Evolutionary conservation across 2,329 filamentous ascomycete genomes (phyloP).

Genomic region (Cytospora piceicola): DNA sequence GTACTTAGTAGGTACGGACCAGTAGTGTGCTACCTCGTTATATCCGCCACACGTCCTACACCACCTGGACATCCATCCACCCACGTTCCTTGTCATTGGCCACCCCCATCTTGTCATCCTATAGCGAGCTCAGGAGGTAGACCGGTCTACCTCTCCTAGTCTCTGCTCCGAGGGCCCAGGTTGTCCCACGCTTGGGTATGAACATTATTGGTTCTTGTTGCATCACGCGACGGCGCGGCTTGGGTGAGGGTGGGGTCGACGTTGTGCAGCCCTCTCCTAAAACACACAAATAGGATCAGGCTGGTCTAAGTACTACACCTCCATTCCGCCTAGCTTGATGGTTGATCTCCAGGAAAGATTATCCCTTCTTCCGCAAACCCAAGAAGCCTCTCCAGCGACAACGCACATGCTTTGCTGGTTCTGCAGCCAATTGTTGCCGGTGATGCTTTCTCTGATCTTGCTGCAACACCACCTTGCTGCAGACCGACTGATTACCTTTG

Average conservation of each 20-base stretch:
- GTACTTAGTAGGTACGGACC: not conserved
- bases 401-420: conserved; percentile 14
- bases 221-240: conserved; percentile 17
- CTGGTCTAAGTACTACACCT: conserved; percentile 11
- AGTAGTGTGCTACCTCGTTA: not conserved
- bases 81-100: not conserved
- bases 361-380: not conserved
- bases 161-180: conserved; percentile 12
- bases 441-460: conserved; percentile 16
- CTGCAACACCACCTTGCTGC: conserved; percentile 13
- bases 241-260: conserved; percentile 20
- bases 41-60: not conserved
- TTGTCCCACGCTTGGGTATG: conserved; percentile 2
- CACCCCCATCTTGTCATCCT: conserved; percentile 14
- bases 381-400: conserved; percentile 11
- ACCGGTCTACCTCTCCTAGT: conserved; percentile 2
- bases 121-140: conserved; percentile 13
- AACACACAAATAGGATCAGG: conserved; percentile 20
- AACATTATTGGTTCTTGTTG: conserved; percentile 12
- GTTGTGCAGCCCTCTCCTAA: conserved; percentile 17
- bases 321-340: conserved; percentile 18
- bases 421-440: not conserved
- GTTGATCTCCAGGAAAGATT: not conserved
- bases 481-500: not conserved
- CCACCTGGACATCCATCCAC: not conserved